phyloP scores from a whole-genome alignment of 1,139 yeast genomes.

The Protomyces lactucae-debilis region DNA sequence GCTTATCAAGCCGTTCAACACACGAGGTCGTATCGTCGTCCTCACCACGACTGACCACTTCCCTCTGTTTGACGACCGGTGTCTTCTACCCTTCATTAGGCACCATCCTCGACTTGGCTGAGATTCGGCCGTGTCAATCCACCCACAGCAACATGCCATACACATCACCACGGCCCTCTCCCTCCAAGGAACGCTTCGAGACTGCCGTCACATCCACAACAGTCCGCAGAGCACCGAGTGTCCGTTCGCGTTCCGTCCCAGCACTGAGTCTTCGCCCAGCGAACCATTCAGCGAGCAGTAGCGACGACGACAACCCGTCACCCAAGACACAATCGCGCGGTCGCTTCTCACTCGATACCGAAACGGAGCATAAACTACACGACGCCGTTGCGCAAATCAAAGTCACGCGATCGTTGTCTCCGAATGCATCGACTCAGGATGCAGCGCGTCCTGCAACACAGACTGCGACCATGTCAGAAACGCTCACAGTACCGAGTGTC shows the following conservation, averaged over 20 bases:
- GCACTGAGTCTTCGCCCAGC: background rate
- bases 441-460: background rate
- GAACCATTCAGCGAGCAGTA: background rate
- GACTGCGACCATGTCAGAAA: background rate
- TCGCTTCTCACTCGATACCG: slow-evolving; percentile 6
- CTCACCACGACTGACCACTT: too few relatives aligned
- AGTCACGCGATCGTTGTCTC: slow-evolving; percentile 18
- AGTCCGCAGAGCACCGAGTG: slow-evolving; percentile 1
- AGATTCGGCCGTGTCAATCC: too few relatives aligned
- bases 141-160: background rate
- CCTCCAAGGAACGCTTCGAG: background rate
- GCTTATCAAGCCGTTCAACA: too few relatives aligned
- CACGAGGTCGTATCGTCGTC: too few relatives aligned
- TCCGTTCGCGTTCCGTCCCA: slow-evolving; percentile 9
- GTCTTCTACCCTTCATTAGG: too few relatives aligned
- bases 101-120: too few relatives aligned
- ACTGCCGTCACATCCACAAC: background rate
- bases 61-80: too few relatives aligned
- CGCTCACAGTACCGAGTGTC: background rate
- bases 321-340: background rate
- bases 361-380: slow-evolving; percentile 14
- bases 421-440: background rate
- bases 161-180: background rate
- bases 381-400: slow-evolving; percentile 18
- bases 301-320: slow-evolving; percentile 9